Evolutionary conservation across 345 rosid species (phyloP).

Genomic region (Euclidium syriacum): DNA sequence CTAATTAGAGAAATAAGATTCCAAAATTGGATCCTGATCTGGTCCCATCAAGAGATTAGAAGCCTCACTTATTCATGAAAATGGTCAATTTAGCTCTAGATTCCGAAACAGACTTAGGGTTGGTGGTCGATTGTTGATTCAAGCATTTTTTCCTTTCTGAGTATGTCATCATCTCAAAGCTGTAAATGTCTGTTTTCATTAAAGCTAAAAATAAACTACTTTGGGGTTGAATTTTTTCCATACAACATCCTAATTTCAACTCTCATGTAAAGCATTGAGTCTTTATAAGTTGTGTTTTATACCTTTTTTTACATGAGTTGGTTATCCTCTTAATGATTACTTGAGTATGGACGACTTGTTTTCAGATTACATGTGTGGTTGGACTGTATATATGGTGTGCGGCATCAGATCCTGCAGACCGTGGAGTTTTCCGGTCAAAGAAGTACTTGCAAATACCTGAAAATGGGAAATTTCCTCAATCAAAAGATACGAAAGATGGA

Average conservation of each 20-base stretch:
- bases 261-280: not conserved
- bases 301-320: not conserved
- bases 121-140: not conserved
- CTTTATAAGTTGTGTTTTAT: not conserved
- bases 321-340: not conserved
- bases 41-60: not conserved
- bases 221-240: not conserved
- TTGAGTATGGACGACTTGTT: constrained; percentile 6
- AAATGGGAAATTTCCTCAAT: constrained; percentile 37
- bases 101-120: not conserved
- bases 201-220: not conserved
- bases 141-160: not conserved
- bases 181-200: not conserved
- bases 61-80: not conserved
- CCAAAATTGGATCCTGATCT: constrained; percentile 11
- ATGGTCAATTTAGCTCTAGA: constrained; percentile 5
- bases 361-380: constrained; percentile 62
- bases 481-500: constrained; percentile 54
- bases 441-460: constrained; percentile 67
- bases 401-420: constrained; percentile 88
- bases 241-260: not conserved
- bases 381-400: constrained; percentile 84
- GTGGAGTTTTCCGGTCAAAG: constrained; percentile 69
- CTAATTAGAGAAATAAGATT: constrained; percentile 15
- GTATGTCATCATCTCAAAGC: not conserved